Base-by-base conservation (phyloP, 495 filamentous ascomycete species). In the Cercophora newfieldiana region DNA sequence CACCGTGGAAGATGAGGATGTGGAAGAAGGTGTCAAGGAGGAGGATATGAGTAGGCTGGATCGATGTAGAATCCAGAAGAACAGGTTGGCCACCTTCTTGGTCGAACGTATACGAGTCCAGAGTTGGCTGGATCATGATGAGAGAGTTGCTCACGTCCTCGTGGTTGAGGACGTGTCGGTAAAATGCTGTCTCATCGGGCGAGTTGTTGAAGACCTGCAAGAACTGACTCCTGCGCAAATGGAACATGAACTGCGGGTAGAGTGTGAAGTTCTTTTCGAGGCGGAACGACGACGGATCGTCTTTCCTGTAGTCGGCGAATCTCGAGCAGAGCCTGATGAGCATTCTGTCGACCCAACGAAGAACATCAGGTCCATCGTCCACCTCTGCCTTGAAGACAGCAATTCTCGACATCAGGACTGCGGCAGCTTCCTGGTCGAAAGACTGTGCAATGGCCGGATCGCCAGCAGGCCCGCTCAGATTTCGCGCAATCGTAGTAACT, bases 181-280 rank as follows among this genome's bases (percentile, higher is more conserved):
- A 97, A 80, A 98, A 99, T 19, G 96, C 96, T 19, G 96, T 99
- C 79, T 99, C 96, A 71, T 99, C 96, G 14, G 96, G 96, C 0
- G 94, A 97, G 79, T 97, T 98, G 82, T 99, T 99, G 84, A 99
- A 99, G 56, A 99, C 94, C 74, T 99, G 96, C 71, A 99, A 80
- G 81, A 99, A 99, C 78, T 99, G 96, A 72, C 91, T 96, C 74
- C 96, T 87, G 60, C 96, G 90, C 66, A 99, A 84, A 76, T 99
- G 96, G 84, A 98, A 99, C 96, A 99, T 98, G 81, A 99, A 99
- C 79, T 99, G 96, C 31, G 96, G 96, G 71, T 99, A 99, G 21
- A 99, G 86, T 0, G 95, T 97, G 74, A 99, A 98, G 81, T 99
- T 98, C 88, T 97, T 97, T 75, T 99, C 96, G 66, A 99, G 81